Percentiles rank a stretch among this genome's conserved stretches.
These are phyloP conservation scores for Diddensiella transvaalensis DNA, from an alignment of 805 yeast species.

Conservation along the genomic window DNA sequence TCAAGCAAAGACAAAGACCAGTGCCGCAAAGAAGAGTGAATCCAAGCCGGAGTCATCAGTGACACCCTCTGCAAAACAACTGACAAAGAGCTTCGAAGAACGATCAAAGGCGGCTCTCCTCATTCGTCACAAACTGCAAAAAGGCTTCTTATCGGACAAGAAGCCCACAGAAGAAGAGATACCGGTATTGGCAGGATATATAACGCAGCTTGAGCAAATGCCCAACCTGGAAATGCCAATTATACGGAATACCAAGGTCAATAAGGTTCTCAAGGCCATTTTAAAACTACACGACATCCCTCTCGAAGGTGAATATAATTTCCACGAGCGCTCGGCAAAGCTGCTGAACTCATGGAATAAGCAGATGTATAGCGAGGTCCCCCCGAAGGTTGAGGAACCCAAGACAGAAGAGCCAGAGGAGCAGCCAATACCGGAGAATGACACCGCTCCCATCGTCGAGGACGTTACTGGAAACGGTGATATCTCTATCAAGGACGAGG, in stretches of 20 bases:
- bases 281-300: slow-evolving; percentile 29
- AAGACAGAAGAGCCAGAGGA: neutral
- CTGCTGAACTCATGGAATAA: slow-evolving; percentile 28
- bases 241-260: slow-evolving; percentile 33
- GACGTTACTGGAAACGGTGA: neutral
- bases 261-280: slow-evolving; percentile 34
- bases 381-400: neutral
- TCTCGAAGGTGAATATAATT: slow-evolving; percentile 29
- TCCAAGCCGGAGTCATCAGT: neutral
- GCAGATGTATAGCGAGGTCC: neutral
- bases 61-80: slow-evolving; percentile 19
- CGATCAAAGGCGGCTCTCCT: slow-evolving; percentile 24
- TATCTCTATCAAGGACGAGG: neutral
- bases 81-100: slow-evolving; percentile 14
- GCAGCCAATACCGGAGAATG: neutral
- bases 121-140: slow-evolving; percentile 33
- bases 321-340: slow-evolving; percentile 26
- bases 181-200: slow-evolving; percentile 27
- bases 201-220: slow-evolving; percentile 29
- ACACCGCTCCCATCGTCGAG: neutral
- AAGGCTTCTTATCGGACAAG: slow-evolving; percentile 27
- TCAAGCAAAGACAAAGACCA: neutral
- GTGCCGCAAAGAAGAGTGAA: slow-evolving; percentile 2
- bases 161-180: slow-evolving; percentile 28
- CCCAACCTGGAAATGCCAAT: slow-evolving; percentile 30